phyloP scores from a whole-genome alignment of 306 rosid species.

The Inga leiocalycina region DNA sequence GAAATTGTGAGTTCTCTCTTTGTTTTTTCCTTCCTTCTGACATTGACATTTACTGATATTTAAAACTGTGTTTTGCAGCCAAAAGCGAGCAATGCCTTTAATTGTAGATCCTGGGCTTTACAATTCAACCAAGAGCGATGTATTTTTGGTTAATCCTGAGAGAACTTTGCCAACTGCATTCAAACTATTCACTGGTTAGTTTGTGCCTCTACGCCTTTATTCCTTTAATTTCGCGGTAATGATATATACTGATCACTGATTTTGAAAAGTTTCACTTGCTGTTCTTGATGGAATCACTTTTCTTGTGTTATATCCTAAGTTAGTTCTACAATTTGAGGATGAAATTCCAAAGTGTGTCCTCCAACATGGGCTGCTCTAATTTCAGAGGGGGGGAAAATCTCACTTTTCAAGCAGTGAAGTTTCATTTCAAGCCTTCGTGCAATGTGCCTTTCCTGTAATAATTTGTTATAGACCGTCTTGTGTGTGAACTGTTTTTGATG shows the following conservation, averaged over 20 bases:
- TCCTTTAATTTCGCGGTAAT: neutral
- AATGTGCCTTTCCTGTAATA: neutral
- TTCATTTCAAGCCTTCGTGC: neutral
- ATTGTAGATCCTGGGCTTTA: conserved; percentile 83
- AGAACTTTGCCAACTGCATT: conserved; percentile 74
- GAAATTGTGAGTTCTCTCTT: conserved; percentile 61
- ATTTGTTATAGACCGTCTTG: neutral
- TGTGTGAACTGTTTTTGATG: neutral
- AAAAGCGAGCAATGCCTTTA: conserved; percentile 80
- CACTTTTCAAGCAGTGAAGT: neutral
- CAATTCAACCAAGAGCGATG: conserved; percentile 55
- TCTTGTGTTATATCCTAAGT: neutral
- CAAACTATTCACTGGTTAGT: conserved; percentile 77
- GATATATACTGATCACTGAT: neutral
- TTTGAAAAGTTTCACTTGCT: neutral
- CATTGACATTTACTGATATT: conserved; percentile 1
- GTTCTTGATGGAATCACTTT: neutral
- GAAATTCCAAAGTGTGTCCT: neutral
- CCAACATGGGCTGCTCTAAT: neutral
- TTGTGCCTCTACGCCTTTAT: neutral
- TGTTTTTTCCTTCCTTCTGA: neutral
- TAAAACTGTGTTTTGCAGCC: conserved; percentile 46
- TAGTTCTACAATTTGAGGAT: neutral
- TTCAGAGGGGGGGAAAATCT: neutral
- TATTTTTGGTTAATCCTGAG: conserved; percentile 60